Evolutionary conservation across 208 protist species (phyloP).

Genomic region (Trypanosoma platydactyli): DNA sequence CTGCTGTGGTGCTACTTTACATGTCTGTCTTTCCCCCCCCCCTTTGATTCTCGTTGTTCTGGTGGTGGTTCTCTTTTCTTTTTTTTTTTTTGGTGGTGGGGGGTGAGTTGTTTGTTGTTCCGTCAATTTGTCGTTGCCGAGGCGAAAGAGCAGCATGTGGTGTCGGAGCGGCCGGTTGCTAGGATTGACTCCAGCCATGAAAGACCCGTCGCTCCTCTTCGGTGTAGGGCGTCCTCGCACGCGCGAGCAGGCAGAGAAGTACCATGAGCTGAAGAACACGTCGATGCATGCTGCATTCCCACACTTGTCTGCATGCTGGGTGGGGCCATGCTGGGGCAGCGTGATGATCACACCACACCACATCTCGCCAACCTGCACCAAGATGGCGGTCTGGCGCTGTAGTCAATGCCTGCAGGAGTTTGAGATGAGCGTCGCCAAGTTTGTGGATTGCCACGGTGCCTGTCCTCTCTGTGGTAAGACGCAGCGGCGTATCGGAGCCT

Average conservation of each 20-base stretch:
- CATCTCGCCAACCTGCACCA: constrained; percentile 57
- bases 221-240: constrained; percentile 46
- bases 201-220: constrained; percentile 60
- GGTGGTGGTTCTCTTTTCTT: not conserved
- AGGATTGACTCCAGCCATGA: constrained; percentile 12
- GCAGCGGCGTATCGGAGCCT: constrained; percentile 43
- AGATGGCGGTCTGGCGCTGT: constrained; percentile 85
- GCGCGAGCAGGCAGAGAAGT: constrained; percentile 52
- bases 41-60: not conserved
- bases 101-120: constrained; percentile 6
- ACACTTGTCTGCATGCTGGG: constrained; percentile 86
- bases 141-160: constrained; percentile 23
- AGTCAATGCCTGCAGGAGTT: constrained; percentile 80
- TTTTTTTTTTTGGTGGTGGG: constrained; percentile 12
- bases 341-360: constrained; percentile 84
- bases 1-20: not conserved
- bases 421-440: constrained; percentile 67
- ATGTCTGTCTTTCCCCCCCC: constrained; percentile 1
- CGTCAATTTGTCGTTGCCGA: too few species aligned
- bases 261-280: constrained; percentile 55
- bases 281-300: constrained; percentile 79
- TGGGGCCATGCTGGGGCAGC: constrained; percentile 82
- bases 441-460: constrained; percentile 69
- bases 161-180: constrained; percentile 22
- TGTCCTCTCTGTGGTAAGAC: constrained; percentile 80